Base-by-base conservation (phyloP, 208 protist species). In the Trypanosoma rangeli region DNA sequence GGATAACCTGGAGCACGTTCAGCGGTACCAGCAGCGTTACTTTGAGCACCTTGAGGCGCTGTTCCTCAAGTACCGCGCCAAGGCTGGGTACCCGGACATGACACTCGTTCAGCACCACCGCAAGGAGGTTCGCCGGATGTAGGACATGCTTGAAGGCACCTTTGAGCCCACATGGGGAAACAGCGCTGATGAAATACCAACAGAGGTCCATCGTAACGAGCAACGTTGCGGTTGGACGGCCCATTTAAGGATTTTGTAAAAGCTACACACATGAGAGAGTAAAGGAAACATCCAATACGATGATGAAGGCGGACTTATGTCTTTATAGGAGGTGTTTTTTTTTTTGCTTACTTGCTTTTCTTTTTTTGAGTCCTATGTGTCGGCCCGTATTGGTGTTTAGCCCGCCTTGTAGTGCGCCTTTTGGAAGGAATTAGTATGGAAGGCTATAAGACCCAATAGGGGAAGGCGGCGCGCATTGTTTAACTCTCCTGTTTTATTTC, bases 41-140 rank as follows among this genome's bases (percentile, higher is more conserved):
- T 87, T 87, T 75, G 65, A 78, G 22, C 64, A 82, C 28, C 59
- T 91, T n/a, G 65, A 81, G 73, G n/a, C 39, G 24, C 67, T 91
- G 24, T 91, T 91, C 62, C 86, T 87, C 64, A 73, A 64, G 52
- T 84, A 87, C 64, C 82, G 85, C 52, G 76, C 46, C 16, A 75
- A 61, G 20, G 82, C 79, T 5, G 85, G 85, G 20, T 91, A 91
- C 60, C 85, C 85, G 1, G 61, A 87, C 24, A 91, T 91, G 82
- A 48, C 59, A 61, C 78, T 91, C 16, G 77, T 78, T 60, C 62
- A 87, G 13, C 85, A 91, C 74, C 61, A 86, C 50, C 73, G 78
- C 35, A 55, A 83, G 22, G 70, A 83, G 13, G 39, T 69, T n/a
- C 61, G 28, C 10, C 24, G 28, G 31, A 0, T 67, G 0, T 53